Base-by-base conservation (phyloP, 202 grass and related monocot genomes). In the Brachypodium distachyon region DNA sequence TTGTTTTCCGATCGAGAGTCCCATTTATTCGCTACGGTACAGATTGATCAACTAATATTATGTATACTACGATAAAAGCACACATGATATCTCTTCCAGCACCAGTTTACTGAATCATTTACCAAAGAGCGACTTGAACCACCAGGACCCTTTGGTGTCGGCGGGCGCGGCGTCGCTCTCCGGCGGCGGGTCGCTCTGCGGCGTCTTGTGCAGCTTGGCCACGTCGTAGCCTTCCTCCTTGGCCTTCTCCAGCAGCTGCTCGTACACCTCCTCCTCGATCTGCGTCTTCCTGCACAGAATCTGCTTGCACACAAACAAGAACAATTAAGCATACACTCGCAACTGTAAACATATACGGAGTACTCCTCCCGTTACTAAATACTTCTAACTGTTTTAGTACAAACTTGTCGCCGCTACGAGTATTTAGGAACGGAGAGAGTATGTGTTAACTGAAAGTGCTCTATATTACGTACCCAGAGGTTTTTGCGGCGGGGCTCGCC, bases 221-320 rank as follows among this genome's bases (percentile, higher is more conserved):
- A 94, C 91, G 61, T 94, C 91, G 72, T 97, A 97, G 25, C 94
- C 94, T 79, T 90, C 91, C 58, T 92, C 88, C 72, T 74, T 86
- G 10, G 94, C 94, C 60, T 72, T 86, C 68, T 94, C 91, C 57
- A 94, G 3, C 75, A 94, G 72, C 83, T 88, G 82, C 44, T 39
- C 74, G 86, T 94, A 97, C 67, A 94, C 87, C 55, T 88, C 88
- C 18, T 97, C 91, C 0, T 92, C 91, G 26, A 94, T 86, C 12
- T 72, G 83, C 70, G 88, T 83, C 75, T 94, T 37, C 82, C 91
- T 78, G 79, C 86, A 84, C 19, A 97, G 60, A 11, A 97, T 92
- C 93, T 93, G 50, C 36, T 47, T 42, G 43, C 21, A 43, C 6
- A 4, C 40, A 26, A 31, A 13, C 69, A 14, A 43, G 22, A n/a